A percentile compares a stretch with the other conserved stretches of the same genome.
Evolutionary conservation across 192 early-diverging fungal species (phyloP).

Genomic region (Coemansia sp.): DNA sequence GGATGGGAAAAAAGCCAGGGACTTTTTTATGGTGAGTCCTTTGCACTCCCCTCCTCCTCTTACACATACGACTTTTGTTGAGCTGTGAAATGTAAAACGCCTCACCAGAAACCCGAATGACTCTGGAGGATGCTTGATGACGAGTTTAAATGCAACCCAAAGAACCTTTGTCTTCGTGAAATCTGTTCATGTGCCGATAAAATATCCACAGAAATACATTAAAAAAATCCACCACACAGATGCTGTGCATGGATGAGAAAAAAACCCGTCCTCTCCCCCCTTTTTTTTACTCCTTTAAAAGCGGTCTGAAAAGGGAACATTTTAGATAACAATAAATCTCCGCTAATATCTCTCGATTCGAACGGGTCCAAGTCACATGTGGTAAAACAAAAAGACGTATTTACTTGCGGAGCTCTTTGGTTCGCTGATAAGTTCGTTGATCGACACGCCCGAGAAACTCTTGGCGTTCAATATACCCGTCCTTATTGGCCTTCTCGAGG

Average conservation of each 20-base stretch:
- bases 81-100: neutral
- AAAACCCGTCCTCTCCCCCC: too few relatives aligned
- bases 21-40: neutral
- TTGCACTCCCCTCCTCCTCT: neutral
- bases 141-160: neutral
- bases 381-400: neutral
- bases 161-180: neutral
- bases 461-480: slow-evolving; percentile 53
- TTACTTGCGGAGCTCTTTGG: slow-evolving; percentile 21
- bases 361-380: neutral
- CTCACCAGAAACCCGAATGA: neutral
- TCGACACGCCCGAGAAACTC: slow-evolving; percentile 48
- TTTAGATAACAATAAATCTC: neutral
- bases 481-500: slow-evolving; percentile 52
- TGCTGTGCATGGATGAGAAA: too few relatives aligned
- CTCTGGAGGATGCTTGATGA: neutral
- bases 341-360: neutral
- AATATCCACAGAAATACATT: neutral
- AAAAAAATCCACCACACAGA: neutral
- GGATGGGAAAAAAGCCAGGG: neutral
- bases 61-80: neutral
- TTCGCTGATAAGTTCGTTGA: slow-evolving; percentile 37
- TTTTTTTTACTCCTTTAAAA: too few relatives aligned
- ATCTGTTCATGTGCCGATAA: neutral
- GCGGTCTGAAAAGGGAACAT: neutral